Percentiles rank a stretch among this genome's conserved stretches.
These are phyloP conservation scores for Wallacemonas sp. DNA, from an alignment of 208 protist species.

Conservation along the genomic window DNA sequence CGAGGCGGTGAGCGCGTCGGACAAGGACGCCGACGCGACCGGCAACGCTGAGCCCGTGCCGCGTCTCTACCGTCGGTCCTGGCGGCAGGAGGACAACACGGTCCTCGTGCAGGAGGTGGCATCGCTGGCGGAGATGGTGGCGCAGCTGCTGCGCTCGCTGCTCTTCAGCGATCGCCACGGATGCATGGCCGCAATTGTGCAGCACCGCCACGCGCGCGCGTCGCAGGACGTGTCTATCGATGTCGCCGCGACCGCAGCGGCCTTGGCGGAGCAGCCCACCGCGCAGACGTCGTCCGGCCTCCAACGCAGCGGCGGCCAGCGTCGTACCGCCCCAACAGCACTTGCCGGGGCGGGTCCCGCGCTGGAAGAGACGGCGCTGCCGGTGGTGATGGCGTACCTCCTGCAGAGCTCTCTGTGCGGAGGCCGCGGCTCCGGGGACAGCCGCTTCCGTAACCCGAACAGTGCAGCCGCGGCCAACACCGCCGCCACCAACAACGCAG, in stretches of 20 bases:
- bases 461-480: no score
- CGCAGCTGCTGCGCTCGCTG: slow-evolving; percentile 32
- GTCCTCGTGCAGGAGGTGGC: slow-evolving; percentile 8
- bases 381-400: slow-evolving; percentile 1
- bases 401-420: slow-evolving; percentile 7
- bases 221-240: not conserved
- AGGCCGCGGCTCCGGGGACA: not conserved
- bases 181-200: slow-evolving; percentile 25
- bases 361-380: slow-evolving; percentile 1
- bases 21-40: not conserved
- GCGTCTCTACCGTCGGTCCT: not conserved
- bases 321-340: no score
- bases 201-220: slow-evolving; percentile 12
- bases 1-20: not conserved
- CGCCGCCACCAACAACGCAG: no score
- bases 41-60: not conserved
- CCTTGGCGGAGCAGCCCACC: not conserved
- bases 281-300: no score
- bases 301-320: no score
- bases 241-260: not conserved
- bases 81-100: not conserved
- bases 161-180: slow-evolving; percentile 28
- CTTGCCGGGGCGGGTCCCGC: not conserved
- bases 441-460: slow-evolving; percentile 15
- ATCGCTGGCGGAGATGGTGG: slow-evolving; percentile 32